Evolutionary conservation across 768 basidiomycete species (phyloP), one percentile per base, ranked within the genome.

Genomic region (Boletellus emodensis): DNA sequence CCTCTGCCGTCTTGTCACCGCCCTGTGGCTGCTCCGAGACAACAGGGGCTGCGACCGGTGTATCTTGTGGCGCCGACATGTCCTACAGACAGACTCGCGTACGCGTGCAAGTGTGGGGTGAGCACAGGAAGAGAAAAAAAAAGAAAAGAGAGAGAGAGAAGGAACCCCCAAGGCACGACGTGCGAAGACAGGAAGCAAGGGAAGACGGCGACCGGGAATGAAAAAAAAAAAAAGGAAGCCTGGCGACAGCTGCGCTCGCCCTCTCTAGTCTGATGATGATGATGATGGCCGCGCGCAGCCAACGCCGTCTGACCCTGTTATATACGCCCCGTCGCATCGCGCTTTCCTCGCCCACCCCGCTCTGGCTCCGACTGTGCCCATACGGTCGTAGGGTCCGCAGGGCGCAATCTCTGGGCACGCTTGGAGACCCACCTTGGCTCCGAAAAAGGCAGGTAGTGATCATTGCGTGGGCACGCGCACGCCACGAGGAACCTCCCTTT

Each of bases 301-400:
- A 28, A 28, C 28, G 28, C 28, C 28, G 28, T 4, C 9, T 28
- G 6, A 4, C 28, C 28, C 28, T 28, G 9, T 28, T 28, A 28
- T 28, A 28, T 28, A 28, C 6, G 28, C 4, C 4, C 30, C 42
- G 28, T 43, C n/a, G 28, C 42, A 20, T 20, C 20, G 20, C 20
- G 20, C 20, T 20, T 3, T 20, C 20, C 20, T 20, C 20, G 20
- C 20, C 20, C 20, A 20, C 20, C 20, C 20, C 20, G 3, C 20
- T 3, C 20, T 20, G 2, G 3, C 20, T 62, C 61, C 55, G 53
- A 65, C 57, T 52, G 57, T 53, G 35, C 50, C 56, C 51, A 59
- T 53, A 12, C 20, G 3, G 20, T 20, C 20, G 20, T 20, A 20
- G 40, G 43, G 6, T 39, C 5, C 36, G n/a, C 5, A 30, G 43